Evolutionary conservation across 2,329 filamentous ascomycete species (phyloP).

Genomic region (Fusarium camptoceras): DNA sequence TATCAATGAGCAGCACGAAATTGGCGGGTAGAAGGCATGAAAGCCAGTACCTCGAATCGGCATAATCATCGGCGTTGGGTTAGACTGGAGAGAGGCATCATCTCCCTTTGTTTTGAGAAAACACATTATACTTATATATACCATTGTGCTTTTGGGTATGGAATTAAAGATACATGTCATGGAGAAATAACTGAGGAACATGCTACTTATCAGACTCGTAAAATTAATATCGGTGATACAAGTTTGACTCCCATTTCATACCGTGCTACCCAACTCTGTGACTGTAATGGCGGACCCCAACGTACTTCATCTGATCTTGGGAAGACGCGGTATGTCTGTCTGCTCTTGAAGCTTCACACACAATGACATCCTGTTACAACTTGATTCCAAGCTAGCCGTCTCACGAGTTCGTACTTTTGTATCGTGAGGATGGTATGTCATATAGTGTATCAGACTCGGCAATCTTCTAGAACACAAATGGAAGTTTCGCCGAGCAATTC

Average conservation of each 20-base stretch:
- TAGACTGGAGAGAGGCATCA: constrained; percentile 40
- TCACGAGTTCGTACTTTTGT: not conserved
- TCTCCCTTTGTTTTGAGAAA: constrained; percentile 25
- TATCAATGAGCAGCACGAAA: constrained; percentile 26
- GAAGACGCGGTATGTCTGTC: not conserved
- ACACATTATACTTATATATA: constrained; percentile 23
- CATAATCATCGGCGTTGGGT: constrained; percentile 46
- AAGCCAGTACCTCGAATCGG: constrained; percentile 14
- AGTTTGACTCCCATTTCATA: not conserved
- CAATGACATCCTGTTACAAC: not conserved
- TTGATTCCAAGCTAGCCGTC: not conserved
- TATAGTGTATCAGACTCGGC: not conserved
- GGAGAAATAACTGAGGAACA: not conserved
- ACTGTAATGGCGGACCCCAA: not conserved
- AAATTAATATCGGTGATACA: not conserved
- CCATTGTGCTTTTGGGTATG: constrained; percentile 12
- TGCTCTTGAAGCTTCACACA: not conserved
- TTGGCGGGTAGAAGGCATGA: constrained; percentile 10
- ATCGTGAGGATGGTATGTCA: not conserved
- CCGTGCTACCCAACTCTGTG: not conserved
- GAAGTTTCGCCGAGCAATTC: not conserved
- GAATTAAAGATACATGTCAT: constrained; percentile 12
- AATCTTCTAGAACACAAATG: not conserved
- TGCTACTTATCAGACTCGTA: not conserved
- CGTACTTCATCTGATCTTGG: not conserved